Conservation (phyloP, 495 filamentous ascomycete genomes). For the Lasiosphaeria hispida region DNA sequence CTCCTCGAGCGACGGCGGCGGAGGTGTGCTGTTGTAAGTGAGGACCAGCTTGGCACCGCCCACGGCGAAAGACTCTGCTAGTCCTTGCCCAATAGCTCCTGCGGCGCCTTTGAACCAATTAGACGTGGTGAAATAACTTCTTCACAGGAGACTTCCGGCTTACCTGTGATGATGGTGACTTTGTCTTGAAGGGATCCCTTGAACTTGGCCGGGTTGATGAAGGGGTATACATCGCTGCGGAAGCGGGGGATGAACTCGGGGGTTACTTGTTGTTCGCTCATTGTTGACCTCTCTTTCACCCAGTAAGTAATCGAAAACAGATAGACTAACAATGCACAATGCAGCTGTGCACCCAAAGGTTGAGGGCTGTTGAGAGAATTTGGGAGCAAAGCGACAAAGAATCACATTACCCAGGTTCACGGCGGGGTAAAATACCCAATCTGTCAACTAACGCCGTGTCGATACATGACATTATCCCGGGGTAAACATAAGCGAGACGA, state of each 20-base stretch:
- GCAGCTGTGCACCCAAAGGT: not conserved
- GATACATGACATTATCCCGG: not conserved
- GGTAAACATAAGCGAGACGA: slow-evolving; percentile 12
- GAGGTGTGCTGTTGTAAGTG: slow-evolving; percentile 35
- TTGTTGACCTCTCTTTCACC: too few species aligned
- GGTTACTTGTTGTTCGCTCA: slow-evolving; percentile 2
- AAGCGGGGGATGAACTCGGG: slow-evolving; percentile 29
- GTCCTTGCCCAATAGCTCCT: slow-evolving; percentile 29
- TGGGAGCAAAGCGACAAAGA: too few species aligned
- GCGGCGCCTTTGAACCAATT: slow-evolving; percentile 22
- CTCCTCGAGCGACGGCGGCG: slow-evolving; percentile 21
- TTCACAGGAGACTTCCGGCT: not conserved
- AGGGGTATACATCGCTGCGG: slow-evolving; percentile 35
- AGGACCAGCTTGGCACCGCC: slow-evolving; percentile 31
- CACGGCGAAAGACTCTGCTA: slow-evolving; percentile 37
- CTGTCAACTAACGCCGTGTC: too few species aligned
- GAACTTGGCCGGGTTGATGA: slow-evolving; percentile 32
- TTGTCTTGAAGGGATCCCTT: slow-evolving; percentile 26
- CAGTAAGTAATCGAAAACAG: too few species aligned
- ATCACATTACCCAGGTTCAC: too few species aligned
- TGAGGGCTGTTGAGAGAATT: too few species aligned
- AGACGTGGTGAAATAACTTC: not conserved
- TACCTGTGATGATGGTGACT: slow-evolving; percentile 33
- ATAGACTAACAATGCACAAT: too few species aligned
- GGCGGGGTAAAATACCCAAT: too few species aligned